A percentile compares a stretch with the other conserved stretches of the same genome.
Evolutionary conservation across 495 filamentous ascomycete genomes (phyloP).

Genomic region (Aspergillus ellipticus): DNA sequence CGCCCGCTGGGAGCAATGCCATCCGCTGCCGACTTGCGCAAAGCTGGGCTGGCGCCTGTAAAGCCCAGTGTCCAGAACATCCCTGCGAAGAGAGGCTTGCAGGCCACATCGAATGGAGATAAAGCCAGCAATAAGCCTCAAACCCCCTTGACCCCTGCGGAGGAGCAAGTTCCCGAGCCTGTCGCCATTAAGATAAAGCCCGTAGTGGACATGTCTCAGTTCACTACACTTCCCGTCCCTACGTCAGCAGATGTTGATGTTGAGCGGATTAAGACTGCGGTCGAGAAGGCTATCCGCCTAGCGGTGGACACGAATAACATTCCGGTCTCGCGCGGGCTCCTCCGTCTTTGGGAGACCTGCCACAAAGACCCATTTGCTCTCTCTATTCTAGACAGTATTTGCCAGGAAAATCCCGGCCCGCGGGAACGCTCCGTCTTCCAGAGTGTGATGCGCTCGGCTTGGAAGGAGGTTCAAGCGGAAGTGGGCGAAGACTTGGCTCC

Average conservation of each 20-base stretch:
- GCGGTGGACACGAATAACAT: slow-evolving; percentile 24
- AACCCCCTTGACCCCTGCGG: slow-evolving; percentile 14
- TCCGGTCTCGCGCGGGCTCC: slow-evolving; percentile 24
- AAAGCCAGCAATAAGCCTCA: slow-evolving; percentile 12
- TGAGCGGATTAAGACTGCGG: slow-evolving; percentile 21
- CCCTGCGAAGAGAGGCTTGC: slow-evolving; percentile 17
- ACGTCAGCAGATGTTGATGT: slow-evolving; percentile 22
- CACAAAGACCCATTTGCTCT: slow-evolving; percentile 23
- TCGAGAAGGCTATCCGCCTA: slow-evolving; percentile 20
- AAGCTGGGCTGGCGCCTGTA: slow-evolving; percentile 24
- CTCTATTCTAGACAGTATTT: slow-evolving; percentile 24
- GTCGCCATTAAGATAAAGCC: slow-evolving; percentile 3
- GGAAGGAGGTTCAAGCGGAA: slow-evolving; percentile 17
- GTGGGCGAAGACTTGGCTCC: slow-evolving; percentile 2
- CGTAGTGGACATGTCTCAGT: slow-evolving; percentile 14
- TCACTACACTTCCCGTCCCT: slow-evolving; percentile 21
- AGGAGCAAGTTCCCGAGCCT: slow-evolving; percentile 10
- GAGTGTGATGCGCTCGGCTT: slow-evolving; percentile 22
- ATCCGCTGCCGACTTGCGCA: slow-evolving; percentile 25
- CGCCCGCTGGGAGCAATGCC: slow-evolving; percentile 28
- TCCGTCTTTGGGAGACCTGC: slow-evolving; percentile 26
- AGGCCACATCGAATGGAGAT: slow-evolving; percentile 12
- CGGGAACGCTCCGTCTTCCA: slow-evolving; percentile 25
- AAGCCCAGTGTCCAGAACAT: slow-evolving; percentile 18
- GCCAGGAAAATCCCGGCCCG: slow-evolving; percentile 20